A percentile compares a stretch with the other conserved stretches of the same genome.
These are phyloP conservation scores for Gonium pectorale DNA, from an alignment of 139 green algal genomes.

Conservation along the genomic window DNA sequence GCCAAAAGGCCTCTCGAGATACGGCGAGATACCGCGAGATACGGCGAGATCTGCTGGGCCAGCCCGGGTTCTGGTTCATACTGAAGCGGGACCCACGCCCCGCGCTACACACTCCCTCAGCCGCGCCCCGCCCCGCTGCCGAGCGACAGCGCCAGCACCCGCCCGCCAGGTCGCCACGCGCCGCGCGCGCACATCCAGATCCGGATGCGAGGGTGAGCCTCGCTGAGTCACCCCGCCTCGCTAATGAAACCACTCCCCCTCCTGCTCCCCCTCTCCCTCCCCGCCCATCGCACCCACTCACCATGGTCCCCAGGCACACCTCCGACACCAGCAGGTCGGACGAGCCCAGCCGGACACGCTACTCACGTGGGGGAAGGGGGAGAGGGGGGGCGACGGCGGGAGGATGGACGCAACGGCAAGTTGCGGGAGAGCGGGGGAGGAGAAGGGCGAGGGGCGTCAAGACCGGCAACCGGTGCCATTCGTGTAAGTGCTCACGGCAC, in stretches of 20 bases:
- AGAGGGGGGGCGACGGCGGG: not conserved
- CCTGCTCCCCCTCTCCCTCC: not conserved
- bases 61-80: no score
- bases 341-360: constrained; percentile 46
- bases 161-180: no score
- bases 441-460: not conserved
- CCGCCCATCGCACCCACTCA: not conserved
- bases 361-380: constrained; percentile 5
- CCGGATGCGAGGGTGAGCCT: not conserved
- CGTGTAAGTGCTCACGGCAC: no score
- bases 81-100: no score
- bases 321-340: constrained; percentile 66
- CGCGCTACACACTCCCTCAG: no score
- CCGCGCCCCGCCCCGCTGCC: no score
- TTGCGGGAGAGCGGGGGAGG: not conserved
- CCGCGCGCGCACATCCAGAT: no score
- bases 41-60: no score
- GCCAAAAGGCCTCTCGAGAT: no score
- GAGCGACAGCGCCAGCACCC: no score
- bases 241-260: not conserved
- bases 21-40: no score
- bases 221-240: not conserved
- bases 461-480: no score
- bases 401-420: not conserved
- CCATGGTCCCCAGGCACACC: constrained; percentile 66